phyloP scores from a whole-genome alignment of 148 eudicot species.

The Pharnaceum exiguum region DNA sequence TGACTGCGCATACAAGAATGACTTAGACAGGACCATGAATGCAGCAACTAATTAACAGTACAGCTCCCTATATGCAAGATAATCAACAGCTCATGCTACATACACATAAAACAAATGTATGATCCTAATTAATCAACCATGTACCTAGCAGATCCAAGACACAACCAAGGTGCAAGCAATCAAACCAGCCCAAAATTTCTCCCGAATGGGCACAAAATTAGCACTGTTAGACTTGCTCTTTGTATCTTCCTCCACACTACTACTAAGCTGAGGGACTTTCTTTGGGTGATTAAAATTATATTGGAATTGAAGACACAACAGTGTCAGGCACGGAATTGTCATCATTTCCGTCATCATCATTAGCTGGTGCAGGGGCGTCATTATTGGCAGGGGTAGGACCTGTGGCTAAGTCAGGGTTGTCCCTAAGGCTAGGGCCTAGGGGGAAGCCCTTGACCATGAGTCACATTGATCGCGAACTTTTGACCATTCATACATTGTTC shows the following conservation, averaged over 20 bases:
- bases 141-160: slow-evolving; percentile 12
- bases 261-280: slow-evolving; percentile 14
- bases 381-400: slow-evolving; percentile 18
- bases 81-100: neutral
- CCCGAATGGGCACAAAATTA: slow-evolving; percentile 11
- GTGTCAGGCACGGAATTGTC: slow-evolving; percentile 57
- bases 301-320: slow-evolving; percentile 37
- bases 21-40: neutral
- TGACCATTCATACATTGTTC: slow-evolving; percentile 74
- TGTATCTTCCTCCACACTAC: slow-evolving; percentile 10
- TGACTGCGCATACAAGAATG: no score
- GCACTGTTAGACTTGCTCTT: slow-evolving; percentile 25
- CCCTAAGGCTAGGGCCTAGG: slow-evolving; percentile 36
- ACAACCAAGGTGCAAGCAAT: slow-evolving; percentile 22
- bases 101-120: neutral
- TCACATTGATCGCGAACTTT: slow-evolving; percentile 57
- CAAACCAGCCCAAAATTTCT: slow-evolving; percentile 20
- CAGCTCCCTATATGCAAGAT: neutral
- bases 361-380: slow-evolving; percentile 40
- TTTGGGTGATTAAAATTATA: slow-evolving; percentile 62
- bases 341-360: slow-evolving; percentile 44
- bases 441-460: slow-evolving; percentile 75
- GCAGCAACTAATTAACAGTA: neutral
- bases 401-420: slow-evolving; percentile 19
- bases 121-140: neutral